These are phyloP conservation scores for Citrus inodora DNA, from an alignment of 345 rosid genomes.

Conservation along the genomic window DNA sequence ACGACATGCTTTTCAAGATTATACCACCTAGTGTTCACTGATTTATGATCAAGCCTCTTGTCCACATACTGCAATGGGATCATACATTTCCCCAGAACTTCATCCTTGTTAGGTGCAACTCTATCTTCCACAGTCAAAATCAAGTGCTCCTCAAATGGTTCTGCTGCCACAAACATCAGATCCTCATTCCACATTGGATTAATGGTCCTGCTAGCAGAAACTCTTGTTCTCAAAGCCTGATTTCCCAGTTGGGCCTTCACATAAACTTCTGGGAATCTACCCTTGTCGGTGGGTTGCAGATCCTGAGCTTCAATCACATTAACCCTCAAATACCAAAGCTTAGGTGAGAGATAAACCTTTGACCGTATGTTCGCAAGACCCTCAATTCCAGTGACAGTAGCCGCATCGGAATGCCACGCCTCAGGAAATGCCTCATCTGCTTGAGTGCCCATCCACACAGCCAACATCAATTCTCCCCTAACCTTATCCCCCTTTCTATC, in stretches of 20 bases:
- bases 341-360: constrained; percentile 89
- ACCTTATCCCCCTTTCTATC: constrained; percentile 62
- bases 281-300: constrained; percentile 54
- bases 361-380: constrained; percentile 79
- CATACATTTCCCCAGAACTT: constrained; percentile 58
- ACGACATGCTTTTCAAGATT: constrained; percentile 72
- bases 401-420: constrained; percentile 98
- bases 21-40: constrained; percentile 69
- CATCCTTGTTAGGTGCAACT: constrained; percentile 82
- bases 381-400: constrained; percentile 71
- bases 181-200: constrained; percentile 96
- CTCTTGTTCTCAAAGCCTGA: constrained; percentile 58
- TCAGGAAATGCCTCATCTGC: constrained; percentile 99
- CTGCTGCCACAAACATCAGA: constrained; percentile 92
- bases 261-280: constrained; percentile 74
- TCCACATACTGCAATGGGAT: constrained; percentile 57
- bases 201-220: constrained; percentile 55
- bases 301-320: constrained; percentile 97
- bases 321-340: constrained; percentile 91
- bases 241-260: constrained; percentile 66
- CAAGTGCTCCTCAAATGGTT: constrained; percentile 82
- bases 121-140: constrained; percentile 77
- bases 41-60: constrained; percentile 66
- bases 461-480: constrained; percentile 85
- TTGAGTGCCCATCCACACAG: constrained; percentile 97